Conservation (phyloP, 192 early-diverging fungal species). For the Chytriomyces sp. region DNA sequence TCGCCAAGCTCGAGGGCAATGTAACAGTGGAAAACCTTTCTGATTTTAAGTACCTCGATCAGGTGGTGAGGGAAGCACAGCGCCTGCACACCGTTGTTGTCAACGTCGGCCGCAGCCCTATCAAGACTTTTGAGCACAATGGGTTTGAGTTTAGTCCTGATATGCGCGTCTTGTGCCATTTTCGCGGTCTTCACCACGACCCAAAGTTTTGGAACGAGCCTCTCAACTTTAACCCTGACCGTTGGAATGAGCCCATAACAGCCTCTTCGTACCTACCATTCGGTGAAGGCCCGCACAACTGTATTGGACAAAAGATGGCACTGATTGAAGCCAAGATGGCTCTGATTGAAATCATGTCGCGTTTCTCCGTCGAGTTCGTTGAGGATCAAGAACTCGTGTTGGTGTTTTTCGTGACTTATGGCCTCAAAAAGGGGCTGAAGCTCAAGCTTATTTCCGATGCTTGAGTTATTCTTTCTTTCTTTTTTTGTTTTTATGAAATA, state of each 20-base stretch:
- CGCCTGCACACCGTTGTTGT: constrained; percentile 40
- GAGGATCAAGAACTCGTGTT: constrained; percentile 14
- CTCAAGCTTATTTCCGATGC: no score
- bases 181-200: constrained; percentile 39
- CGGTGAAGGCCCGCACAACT: constrained; percentile 40
- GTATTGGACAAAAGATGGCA: constrained; percentile 56
- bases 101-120: neutral
- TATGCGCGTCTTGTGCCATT: constrained; percentile 28
- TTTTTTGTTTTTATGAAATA: no score
- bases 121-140: constrained; percentile 27
- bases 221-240: constrained; percentile 42
- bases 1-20: neutral
- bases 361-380: constrained; percentile 19
- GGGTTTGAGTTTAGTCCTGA: constrained; percentile 30
- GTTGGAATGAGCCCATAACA: constrained; percentile 36
- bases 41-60: constrained; percentile 43
- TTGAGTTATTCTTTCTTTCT: no score
- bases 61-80: constrained; percentile 44
- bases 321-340: constrained; percentile 39
- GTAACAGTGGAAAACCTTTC: constrained; percentile 24
- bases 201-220: constrained; percentile 35
- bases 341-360: constrained; percentile 5
- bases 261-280: constrained; percentile 47
- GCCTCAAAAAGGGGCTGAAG: constrained; percentile 29
- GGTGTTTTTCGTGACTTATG: constrained; percentile 10